These are phyloP conservation scores for Saururus chinensis DNA, from an alignment of 164 flowering plant species.

Conservation along the genomic window DNA sequence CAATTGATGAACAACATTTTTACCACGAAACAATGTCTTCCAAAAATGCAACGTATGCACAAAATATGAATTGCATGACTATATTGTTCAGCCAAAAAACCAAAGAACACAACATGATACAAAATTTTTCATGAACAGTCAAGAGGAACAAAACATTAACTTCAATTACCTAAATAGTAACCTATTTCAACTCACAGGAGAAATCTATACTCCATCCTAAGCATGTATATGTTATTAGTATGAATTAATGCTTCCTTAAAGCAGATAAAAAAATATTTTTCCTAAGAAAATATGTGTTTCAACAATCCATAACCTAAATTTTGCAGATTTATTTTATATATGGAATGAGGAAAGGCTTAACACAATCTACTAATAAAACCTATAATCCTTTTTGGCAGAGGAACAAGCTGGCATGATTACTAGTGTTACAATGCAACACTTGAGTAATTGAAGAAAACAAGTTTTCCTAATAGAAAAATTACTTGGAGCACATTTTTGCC, in stretches of 20 bases:
- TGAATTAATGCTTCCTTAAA: background rate
- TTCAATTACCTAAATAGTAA: background rate
- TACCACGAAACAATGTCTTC: constrained; percentile 91
- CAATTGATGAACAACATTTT: constrained; percentile 93
- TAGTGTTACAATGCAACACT: too few species aligned
- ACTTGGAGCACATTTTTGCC: too few species aligned
- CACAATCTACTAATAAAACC: too few species aligned
- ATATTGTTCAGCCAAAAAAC: constrained; percentile 38
- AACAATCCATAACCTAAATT: too few species aligned
- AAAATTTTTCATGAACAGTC: background rate
- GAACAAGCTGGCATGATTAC: too few species aligned
- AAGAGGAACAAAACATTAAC: background rate
- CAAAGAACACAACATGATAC: background rate
- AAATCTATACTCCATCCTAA: constrained; percentile 19
- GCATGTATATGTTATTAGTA: constrained; percentile 10
- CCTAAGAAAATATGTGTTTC: too few species aligned
- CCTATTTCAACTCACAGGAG: background rate
- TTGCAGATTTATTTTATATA: too few species aligned
- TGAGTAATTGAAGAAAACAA: too few species aligned
- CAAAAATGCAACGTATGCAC: constrained; percentile 98
- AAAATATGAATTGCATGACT: constrained; percentile 95
- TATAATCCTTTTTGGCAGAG: too few species aligned
- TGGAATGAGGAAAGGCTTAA: too few species aligned
- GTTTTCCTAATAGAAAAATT: too few species aligned
- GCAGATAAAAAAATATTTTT: background rate